Base-by-base conservation (phyloP, 495 filamentous ascomycete species). In the Penicillium cosmopolitanum region DNA sequence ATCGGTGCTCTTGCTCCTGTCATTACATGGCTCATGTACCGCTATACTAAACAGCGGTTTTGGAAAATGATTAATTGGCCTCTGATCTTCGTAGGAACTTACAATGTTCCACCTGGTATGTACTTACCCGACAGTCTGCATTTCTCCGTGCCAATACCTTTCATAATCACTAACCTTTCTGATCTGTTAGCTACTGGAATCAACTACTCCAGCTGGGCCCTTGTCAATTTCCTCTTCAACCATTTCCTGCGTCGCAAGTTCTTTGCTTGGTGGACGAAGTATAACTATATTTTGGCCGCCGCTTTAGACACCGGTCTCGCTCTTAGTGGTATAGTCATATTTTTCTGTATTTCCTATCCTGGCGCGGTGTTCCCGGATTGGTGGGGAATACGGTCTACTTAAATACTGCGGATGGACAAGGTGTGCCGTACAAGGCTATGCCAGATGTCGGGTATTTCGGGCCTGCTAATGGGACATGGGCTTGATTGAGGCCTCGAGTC, bases 201-300 rank as follows among this genome's bases (percentile, higher is more conserved):
- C 54, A 81, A 80, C 58, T 80, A 81, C 53, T 77, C 75, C 47
- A 78, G 75, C 58, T 80, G 77, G 76, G 76, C 75, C 15, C 65
- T 81, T 28, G 77, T 81, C 56, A 78, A 78, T 60, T 70, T 77
- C 23, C 53, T 76, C 54, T 81, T 81, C 69, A 77, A 78, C 57
- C 64, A 73, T 59, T 58, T 75, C 56, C 73, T 78, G 50, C 73
- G 73, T 43, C 65, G 65, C 11, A 66, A 53, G 10, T 76, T 67
- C 58, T 76, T 76, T 44, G 69, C 71, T 43, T 80, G 77, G 77
- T 79, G 76, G 74, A 65, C 66, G 13, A 71, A 71, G 54, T 71
- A 71, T 54, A 71, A 73, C 44, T 73, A 71, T 43, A 62, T 74
- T 21, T 56, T 74, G 13, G 66, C 70, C 4, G 70, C 72, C 11